Evolutionary conservation across 257 asterid genomes (phyloP), one percentile per base, ranked within the genome.

Genomic region (Jacaranda copaia): DNA sequence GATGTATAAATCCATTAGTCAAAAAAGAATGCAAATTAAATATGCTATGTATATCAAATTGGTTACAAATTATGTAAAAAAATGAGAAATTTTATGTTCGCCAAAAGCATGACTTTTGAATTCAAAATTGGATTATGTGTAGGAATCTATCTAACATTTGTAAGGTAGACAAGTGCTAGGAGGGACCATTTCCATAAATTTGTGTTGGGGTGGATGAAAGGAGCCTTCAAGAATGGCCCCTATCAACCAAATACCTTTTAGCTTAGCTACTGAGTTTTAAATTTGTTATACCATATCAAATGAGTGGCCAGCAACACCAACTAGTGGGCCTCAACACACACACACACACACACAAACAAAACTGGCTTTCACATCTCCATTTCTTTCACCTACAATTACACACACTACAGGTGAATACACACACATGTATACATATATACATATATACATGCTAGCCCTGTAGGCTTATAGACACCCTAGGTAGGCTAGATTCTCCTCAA

Each of bases 221-320:
- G 82, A 81, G 85, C 85, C 88, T 79, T 81, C 75, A 81, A 72
- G 58, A 19, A 78, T 78, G 66, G 83, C 66, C 76, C 78, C 39
- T 73, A 60, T 74, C 49, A 77, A 51, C 83, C 76, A 84, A 77
- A 58, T 73, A 63, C 78, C 48, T 73, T 77, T 70, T 63, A 80
- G 60, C 78, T 70, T 63, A 80, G 60, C 78, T 67, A 74, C 64
- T 67, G 59, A 18, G 9, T 72, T 79, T 55, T 70, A 16, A 39
- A 62, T 20, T 73, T 32, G 62, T 75, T 6, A 35, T 12, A 58
- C 68, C 71, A 78, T 70, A 80, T 77, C 72, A 78, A 81, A 78
- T 79, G 78, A 76, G 81, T 81, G 85, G 81, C 79, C 76, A 68
- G 74, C 83, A 77, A 76, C 83, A 72, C 74, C 62, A 76, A 39